phyloP scores from a whole-genome alignment of 768 basidiomycete genomes.

The Tricholoma sp. region DNA sequence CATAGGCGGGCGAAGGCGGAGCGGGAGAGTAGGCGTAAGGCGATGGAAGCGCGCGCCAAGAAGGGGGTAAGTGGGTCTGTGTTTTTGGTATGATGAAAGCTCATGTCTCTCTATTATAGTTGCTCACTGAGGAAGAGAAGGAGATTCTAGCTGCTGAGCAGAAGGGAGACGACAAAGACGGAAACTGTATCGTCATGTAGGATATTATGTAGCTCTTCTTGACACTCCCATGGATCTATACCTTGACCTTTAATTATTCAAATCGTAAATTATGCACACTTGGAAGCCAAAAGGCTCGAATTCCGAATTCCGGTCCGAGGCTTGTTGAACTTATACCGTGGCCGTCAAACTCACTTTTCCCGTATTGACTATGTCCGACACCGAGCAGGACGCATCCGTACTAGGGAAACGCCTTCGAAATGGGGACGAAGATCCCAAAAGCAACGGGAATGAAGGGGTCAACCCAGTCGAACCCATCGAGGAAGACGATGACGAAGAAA shows the following conservation, averaged over 20 bases:
- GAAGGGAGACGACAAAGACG: slow-evolving; percentile 37
- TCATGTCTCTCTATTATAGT: slow-evolving; percentile 21
- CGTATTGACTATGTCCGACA: slow-evolving; percentile 31
- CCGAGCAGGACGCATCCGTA: slow-evolving; percentile 46
- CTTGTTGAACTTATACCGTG: background rate
- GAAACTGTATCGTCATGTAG: slow-evolving; percentile 58
- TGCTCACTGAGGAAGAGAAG: slow-evolving; percentile 64
- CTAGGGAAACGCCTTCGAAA: slow-evolving; percentile 62
- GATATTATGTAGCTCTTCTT: background rate
- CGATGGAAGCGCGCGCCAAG: slow-evolving; percentile 67
- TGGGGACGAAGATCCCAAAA: slow-evolving; percentile 22
- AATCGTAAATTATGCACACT: background rate
- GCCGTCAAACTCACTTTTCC: background rate
- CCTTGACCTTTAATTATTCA: background rate
- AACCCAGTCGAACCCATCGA: slow-evolving; percentile 25
- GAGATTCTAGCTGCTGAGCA: slow-evolving; percentile 50
- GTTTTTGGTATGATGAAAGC: background rate
- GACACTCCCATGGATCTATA: slow-evolving; percentile 3
- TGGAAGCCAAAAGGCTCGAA: too few relatives aligned
- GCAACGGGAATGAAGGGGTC: slow-evolving; percentile 6
- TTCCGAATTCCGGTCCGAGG: slow-evolving; percentile 14
- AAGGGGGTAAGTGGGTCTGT: slow-evolving; percentile 55
- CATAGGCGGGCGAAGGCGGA: slow-evolving; percentile 71
- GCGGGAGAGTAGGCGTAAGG: slow-evolving; percentile 62
- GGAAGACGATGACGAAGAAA: slow-evolving; percentile 63